Percentiles rank a stretch among this genome's conserved stretches.
These are phyloP conservation scores for Luzula sylvatica DNA, from an alignment of 176 grass and related monocot genomes.

Conservation along the genomic window DNA sequence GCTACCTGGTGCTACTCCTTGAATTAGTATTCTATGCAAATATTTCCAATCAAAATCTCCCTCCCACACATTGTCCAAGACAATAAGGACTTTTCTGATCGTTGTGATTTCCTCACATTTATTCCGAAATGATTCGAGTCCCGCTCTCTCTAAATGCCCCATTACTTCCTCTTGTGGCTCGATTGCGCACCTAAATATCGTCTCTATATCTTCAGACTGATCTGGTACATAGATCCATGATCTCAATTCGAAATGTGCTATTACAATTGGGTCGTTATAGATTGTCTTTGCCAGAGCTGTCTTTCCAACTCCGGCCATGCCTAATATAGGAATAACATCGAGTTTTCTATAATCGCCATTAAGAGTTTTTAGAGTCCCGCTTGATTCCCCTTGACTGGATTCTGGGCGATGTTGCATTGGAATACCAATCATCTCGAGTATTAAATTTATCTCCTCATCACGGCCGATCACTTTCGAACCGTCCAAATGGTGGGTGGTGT, in stretches of 20 bases:
- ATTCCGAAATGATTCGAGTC: too few species aligned
- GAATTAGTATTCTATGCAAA: neutral
- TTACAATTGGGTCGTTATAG: neutral
- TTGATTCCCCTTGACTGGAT: too few species aligned
- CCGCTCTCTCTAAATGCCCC: too few species aligned
- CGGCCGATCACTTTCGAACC: neutral
- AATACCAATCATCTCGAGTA: neutral
- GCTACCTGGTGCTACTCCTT: too few species aligned
- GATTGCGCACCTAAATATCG: neutral
- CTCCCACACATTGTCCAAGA: neutral
- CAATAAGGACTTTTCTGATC: too few species aligned
- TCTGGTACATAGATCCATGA: constrained; percentile 8
- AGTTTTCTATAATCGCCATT: neutral
- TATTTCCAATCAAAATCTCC: neutral
- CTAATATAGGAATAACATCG: neutral
- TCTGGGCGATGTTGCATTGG: too few species aligned
- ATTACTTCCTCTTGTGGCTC: too few species aligned
- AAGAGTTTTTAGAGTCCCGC: too few species aligned
- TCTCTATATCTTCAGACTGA: too few species aligned
- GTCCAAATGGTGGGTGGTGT: neutral
- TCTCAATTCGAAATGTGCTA: neutral
- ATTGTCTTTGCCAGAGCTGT: constrained; percentile 8
- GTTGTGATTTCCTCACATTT: too few species aligned
- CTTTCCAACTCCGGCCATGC: constrained; percentile 17
- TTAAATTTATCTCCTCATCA: neutral